A percentile compares a stretch with the other conserved stretches of the same genome.
Conservation (phyloP, 2,329 filamentous ascomycete species). For the Aspergillus jensenii region DNA sequence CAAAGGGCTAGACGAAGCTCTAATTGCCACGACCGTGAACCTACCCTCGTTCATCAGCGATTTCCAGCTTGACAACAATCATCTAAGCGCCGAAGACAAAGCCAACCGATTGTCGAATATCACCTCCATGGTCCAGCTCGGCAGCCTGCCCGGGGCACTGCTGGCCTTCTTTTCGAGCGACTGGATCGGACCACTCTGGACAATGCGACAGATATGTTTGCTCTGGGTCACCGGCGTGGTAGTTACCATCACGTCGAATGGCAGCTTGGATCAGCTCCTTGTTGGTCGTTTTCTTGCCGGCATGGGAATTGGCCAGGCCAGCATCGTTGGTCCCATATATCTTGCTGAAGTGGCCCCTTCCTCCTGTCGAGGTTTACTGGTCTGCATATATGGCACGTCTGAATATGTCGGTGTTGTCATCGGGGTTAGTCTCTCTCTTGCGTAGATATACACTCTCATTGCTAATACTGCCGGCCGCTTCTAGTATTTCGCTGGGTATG, state of each 20-base stretch:
- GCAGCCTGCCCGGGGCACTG: slow-evolving; percentile 37
- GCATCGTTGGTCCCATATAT: slow-evolving; percentile 85
- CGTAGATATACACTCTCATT: neutral
- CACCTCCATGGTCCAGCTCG: slow-evolving; percentile 42
- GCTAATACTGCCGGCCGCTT: neutral
- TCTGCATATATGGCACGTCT: slow-evolving; percentile 16
- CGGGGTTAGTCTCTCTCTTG: neutral
- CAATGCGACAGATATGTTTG: slow-evolving; percentile 22
- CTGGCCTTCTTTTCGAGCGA: slow-evolving; percentile 30
- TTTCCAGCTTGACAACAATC: slow-evolving; percentile 9
- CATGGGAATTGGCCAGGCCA: slow-evolving; percentile 50
- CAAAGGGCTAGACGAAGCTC: slow-evolving; percentile 23
- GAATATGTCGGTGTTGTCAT: neutral
- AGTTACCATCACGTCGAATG: slow-evolving; percentile 34
- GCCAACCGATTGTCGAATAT: slow-evolving; percentile 30
- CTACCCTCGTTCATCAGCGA: slow-evolving; percentile 19
- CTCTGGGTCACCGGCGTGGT: slow-evolving; percentile 25
- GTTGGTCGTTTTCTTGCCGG: slow-evolving; percentile 34
- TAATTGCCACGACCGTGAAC: slow-evolving; percentile 23
- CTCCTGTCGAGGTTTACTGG: no score
- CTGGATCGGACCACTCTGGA: slow-evolving; percentile 26
- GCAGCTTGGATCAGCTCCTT: slow-evolving; percentile 28
- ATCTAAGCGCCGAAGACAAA: neutral
- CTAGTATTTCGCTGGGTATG: slow-evolving; percentile 40
- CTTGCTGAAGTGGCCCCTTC: slow-evolving; percentile 81